A percentile compares a stretch with the other conserved stretches of the same genome.
Evolutionary conservation across 2,329 filamentous ascomycete genomes (phyloP).

Genomic region (Fusarium newnesense): DNA sequence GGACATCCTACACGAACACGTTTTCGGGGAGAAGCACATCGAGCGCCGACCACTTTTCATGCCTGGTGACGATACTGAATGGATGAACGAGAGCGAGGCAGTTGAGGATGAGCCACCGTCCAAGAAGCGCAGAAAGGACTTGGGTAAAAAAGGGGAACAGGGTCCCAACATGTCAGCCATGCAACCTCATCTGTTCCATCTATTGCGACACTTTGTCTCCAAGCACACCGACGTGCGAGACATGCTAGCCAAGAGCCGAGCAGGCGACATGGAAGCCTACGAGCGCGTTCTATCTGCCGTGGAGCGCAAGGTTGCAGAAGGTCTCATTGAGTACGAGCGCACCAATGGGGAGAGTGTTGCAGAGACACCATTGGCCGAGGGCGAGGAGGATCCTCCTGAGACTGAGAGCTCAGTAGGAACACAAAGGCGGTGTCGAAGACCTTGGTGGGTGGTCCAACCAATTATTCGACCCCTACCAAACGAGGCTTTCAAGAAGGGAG

Average conservation of each 20-base stretch:
- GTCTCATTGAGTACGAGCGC: constrained; percentile 73
- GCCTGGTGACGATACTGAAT: constrained; percentile 63
- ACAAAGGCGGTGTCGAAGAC: constrained; percentile 78
- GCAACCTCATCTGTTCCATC: constrained; percentile 93
- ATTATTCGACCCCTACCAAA: constrained; percentile 87
- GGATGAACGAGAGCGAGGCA: constrained; percentile 52
- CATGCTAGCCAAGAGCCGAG: constrained; percentile 74
- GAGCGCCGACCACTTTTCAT: constrained; percentile 78
- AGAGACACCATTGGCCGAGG: constrained; percentile 46
- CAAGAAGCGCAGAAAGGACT: constrained; percentile 61
- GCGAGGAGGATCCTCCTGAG: constrained; percentile 53
- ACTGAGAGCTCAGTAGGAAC: constrained; percentile 72
- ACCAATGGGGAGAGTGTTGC: constrained; percentile 62
- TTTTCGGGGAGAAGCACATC: constrained; percentile 73
- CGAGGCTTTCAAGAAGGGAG: constrained; percentile 86
- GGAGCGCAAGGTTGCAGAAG: constrained; percentile 78
- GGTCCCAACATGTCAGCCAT: constrained; percentile 78
- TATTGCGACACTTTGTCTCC: constrained; percentile 83
- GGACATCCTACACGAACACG: constrained; percentile 86
- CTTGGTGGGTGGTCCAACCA: constrained; percentile 88
- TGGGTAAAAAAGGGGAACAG: constrained; percentile 52
- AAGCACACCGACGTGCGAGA: constrained; percentile 87
- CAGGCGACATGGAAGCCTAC: constrained; percentile 79
- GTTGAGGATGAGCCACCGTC: constrained; percentile 59
- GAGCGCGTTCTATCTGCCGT: constrained; percentile 81